Conservation (phyloP, 2,329 filamentous ascomycete species). For the Fusarium circinatum region DNA sequence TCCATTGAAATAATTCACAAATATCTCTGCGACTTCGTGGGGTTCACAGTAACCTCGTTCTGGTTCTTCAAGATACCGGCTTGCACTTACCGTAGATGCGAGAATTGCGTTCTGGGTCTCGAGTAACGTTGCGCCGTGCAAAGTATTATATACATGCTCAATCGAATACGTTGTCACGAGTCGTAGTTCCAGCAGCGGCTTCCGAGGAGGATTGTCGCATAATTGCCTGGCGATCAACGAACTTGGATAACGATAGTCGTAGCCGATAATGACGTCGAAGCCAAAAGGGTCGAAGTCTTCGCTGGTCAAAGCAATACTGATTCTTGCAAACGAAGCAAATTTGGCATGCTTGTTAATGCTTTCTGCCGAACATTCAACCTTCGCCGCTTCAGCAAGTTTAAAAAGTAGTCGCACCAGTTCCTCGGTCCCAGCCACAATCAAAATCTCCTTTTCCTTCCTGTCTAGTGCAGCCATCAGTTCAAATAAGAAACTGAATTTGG, state of each 20-base stretch:
- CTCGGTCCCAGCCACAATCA: conserved; percentile 64
- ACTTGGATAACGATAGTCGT: conserved; percentile 60
- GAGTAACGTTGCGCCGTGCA: conserved; percentile 47
- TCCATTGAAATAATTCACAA: conserved; percentile 58
- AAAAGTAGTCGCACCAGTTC: conserved; percentile 63
- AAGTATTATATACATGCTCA: conserved; percentile 64
- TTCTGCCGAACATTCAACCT: conserved; percentile 49
- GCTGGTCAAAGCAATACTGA: conserved; percentile 56
- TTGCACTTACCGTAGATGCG: conserved; percentile 50
- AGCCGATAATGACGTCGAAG: conserved; percentile 64
- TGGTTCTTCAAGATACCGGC: conserved; percentile 54
- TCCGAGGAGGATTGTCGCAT: conserved; percentile 29
- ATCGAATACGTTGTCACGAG: conserved; percentile 63
- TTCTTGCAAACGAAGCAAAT: conserved; percentile 51
- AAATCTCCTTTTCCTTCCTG: conserved; percentile 57
- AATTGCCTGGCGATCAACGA: conserved; percentile 46
- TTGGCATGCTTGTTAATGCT: conserved; percentile 43
- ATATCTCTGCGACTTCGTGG: conserved; percentile 58
- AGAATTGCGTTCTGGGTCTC: conserved; percentile 61
- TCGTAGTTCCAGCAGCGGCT: conserved; percentile 57
- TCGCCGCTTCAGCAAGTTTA: conserved; percentile 56
- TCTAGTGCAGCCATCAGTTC: conserved; percentile 58
- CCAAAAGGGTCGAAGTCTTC: conserved; percentile 52
- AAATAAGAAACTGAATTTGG: conserved; percentile 69
- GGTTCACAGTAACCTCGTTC: conserved; percentile 55